These are phyloP conservation scores for Stagonosporopsis rhizophila DNA, from an alignment of 2,329 filamentous ascomycete species.

Conservation along the genomic window DNA sequence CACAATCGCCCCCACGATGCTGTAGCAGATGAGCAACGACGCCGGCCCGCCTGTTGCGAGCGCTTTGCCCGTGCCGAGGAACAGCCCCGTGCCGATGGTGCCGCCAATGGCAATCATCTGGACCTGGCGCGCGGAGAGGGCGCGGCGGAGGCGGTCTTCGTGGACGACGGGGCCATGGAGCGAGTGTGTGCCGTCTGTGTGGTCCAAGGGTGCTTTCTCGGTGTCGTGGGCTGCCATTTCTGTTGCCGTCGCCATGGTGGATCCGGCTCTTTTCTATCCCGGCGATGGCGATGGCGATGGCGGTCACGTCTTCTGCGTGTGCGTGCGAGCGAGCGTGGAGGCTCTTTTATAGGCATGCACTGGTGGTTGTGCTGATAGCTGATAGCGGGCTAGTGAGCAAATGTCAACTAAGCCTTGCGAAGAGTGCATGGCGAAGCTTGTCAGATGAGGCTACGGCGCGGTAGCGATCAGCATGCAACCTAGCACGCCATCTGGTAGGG, in stretches of 20 bases:
- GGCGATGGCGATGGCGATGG: not conserved
- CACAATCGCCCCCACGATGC: slow-evolving; percentile 42
- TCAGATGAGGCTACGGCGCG: slow-evolving; percentile 3
- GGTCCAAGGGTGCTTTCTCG: slow-evolving; percentile 25
- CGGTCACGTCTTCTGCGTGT: not conserved
- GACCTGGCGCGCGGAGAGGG: slow-evolving; percentile 56
- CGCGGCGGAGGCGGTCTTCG: slow-evolving; percentile 35
- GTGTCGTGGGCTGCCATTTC: slow-evolving; percentile 24
- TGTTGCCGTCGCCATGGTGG: not conserved
- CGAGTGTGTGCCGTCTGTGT: slow-evolving; percentile 13
- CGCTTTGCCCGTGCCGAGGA: slow-evolving; percentile 64
- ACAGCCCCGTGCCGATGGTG: slow-evolving; percentile 67
- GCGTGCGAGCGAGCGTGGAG: not conserved
- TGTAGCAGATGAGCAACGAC: slow-evolving; percentile 47
- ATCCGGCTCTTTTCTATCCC: not conserved
- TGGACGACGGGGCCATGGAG: slow-evolving; percentile 27
- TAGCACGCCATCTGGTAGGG: slow-evolving; percentile 31
- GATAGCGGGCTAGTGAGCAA: not conserved
- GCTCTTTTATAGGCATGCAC: too few relatives aligned
- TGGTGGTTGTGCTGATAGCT: too few relatives aligned
- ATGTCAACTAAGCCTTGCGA: slow-evolving; percentile 22
- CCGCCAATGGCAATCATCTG: slow-evolving; percentile 69
- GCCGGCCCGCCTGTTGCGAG: slow-evolving; percentile 55
- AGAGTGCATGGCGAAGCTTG: slow-evolving; percentile 32
- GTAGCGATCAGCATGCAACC: slow-evolving; percentile 18